Conservation (phyloP, 2,329 filamentous ascomycete species). For the Aspergillus texensis region DNA sequence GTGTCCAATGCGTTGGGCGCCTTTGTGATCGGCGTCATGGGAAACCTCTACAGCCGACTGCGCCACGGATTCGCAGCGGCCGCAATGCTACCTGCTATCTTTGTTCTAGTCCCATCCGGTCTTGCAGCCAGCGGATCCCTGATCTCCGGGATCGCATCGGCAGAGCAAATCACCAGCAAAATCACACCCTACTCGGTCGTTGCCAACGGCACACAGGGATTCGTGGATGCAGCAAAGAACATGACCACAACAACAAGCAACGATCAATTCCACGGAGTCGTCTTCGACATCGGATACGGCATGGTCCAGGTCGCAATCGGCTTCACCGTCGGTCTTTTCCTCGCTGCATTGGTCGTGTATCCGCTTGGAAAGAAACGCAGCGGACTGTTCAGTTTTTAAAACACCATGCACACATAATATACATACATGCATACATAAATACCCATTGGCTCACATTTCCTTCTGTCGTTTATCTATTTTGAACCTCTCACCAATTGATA, state of each 20-base stretch:
- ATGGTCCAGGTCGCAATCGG: slow-evolving; percentile 55
- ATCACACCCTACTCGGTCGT: slow-evolving; percentile 44
- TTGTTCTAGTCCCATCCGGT: slow-evolving; percentile 67
- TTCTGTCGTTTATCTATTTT: not conserved
- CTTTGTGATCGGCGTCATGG: slow-evolving; percentile 75
- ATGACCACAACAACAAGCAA: slow-evolving; percentile 20
- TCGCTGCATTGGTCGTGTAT: slow-evolving; percentile 53
- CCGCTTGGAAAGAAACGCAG: slow-evolving; percentile 53
- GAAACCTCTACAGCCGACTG: slow-evolving; percentile 75
- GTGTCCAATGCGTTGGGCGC: slow-evolving; percentile 79
- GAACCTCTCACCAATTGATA: not conserved
- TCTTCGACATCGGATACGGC: slow-evolving; percentile 51
- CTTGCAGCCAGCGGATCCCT: slow-evolving; percentile 62
- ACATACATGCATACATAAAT: not conserved
- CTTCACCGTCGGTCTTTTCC: slow-evolving; percentile 53
- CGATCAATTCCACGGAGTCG: slow-evolving; percentile 29
- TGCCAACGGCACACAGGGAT: slow-evolving; percentile 43
- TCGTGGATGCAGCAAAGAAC: slow-evolving; percentile 32
- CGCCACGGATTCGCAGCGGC: slow-evolving; percentile 81
- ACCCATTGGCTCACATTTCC: not conserved
- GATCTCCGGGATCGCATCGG: slow-evolving; percentile 60
- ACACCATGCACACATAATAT: not conserved
- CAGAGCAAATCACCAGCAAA: slow-evolving; percentile 54
- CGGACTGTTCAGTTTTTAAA: slow-evolving; percentile 51
- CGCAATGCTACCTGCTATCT: slow-evolving; percentile 86